Percentiles rank a stretch among this genome's conserved stretches.
Conservation (phyloP, 176 grass and related monocot species). For the Luzula sylvatica region DNA sequence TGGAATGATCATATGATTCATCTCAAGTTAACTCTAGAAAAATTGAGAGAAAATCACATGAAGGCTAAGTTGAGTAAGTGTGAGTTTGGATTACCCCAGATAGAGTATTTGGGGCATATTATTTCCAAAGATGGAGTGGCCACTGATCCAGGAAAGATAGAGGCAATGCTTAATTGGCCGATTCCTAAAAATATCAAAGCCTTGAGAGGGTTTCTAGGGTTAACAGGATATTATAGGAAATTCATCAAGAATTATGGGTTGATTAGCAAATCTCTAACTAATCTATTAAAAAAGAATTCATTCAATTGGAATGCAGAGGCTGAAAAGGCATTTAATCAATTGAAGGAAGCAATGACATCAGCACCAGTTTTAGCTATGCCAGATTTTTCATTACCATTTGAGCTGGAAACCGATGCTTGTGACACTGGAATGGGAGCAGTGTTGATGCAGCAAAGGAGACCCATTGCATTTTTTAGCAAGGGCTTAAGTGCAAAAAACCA, state of each 20-base stretch:
- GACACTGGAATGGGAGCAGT: too few species aligned
- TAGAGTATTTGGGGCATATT: conserved; percentile 5
- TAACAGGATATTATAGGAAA: not conserved
- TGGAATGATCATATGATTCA: not conserved
- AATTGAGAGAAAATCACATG: not conserved
- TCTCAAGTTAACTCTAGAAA: not conserved
- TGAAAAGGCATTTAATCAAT: too few species aligned
- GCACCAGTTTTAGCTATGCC: too few species aligned
- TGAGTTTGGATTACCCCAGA: not conserved
- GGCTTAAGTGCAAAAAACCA: too few species aligned
- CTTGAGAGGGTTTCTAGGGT: not conserved
- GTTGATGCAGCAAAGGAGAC: too few species aligned
- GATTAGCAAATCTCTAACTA: not conserved
- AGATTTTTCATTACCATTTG: too few species aligned
- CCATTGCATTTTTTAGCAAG: too few species aligned
- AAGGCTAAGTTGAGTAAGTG: not conserved
- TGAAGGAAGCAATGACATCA: too few species aligned
- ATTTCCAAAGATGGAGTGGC: not conserved
- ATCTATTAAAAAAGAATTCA: not conserved
- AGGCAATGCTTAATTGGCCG: not conserved
- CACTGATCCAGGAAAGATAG: not conserved
- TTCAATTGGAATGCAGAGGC: not conserved
- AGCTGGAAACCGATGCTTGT: too few species aligned
- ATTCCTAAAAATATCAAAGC: not conserved
- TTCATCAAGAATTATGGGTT: not conserved